Evolutionary conservation across 2,329 filamentous ascomycete species (phyloP).

Genomic region (Diaporthe sp.): DNA sequence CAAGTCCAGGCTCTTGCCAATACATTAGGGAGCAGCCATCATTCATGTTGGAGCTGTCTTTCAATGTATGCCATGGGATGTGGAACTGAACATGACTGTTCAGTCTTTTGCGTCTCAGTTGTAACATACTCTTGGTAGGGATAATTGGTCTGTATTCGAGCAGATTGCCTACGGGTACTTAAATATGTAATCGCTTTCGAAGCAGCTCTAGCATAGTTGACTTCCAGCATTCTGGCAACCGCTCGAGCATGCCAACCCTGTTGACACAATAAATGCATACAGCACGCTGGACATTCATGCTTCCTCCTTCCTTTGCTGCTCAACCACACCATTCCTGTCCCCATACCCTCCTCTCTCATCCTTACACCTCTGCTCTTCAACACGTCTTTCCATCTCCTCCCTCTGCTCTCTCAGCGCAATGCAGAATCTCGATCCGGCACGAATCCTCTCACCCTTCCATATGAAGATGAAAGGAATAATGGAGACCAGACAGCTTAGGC

Average conservation of each 20-base stretch:
- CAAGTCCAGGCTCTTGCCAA: too few species aligned
- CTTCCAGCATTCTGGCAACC: neutral
- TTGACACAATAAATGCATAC: neutral
- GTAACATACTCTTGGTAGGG: neutral
- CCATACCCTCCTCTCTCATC: neutral
- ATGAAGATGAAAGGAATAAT: constrained; percentile 66
- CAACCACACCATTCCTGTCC: neutral
- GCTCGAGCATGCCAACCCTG: neutral
- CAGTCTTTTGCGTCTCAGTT: too few species aligned
- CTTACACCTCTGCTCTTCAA: constrained; percentile 52
- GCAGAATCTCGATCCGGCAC: constrained; percentile 72
- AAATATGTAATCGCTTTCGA: neutral
- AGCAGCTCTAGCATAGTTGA: too few species aligned
- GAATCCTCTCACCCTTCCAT: constrained; percentile 67
- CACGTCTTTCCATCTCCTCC: constrained; percentile 58
- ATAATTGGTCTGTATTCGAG: neutral
- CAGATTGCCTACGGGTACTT: neutral
- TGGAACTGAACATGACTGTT: too few species aligned
- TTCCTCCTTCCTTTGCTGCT: constrained; percentile 5
- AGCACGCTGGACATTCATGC: neutral
- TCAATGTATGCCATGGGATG: too few species aligned
- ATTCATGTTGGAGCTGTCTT: too few species aligned
- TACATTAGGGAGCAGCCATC: too few species aligned
- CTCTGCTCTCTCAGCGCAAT: constrained; percentile 68
- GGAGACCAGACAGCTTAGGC: constrained; percentile 64